Evolutionary conservation across 129 eudicot species (phyloP).

Genomic region (Heracleum sosnowskyi): DNA sequence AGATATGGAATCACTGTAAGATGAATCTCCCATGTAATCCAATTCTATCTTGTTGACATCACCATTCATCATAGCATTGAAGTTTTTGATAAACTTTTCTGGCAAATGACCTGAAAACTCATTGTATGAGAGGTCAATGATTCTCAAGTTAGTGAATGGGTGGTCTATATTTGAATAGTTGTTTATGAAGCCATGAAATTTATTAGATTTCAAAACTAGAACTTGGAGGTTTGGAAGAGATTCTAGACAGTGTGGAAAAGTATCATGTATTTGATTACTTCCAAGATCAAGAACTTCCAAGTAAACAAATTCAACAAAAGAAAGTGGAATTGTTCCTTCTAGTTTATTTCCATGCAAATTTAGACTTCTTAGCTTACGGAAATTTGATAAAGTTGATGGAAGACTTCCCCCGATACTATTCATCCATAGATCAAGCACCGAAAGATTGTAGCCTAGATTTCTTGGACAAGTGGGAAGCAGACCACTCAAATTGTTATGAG

Average conservation of each 20-base stretch:
- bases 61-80: conserved; percentile 8
- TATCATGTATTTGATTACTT: conserved; percentile 4
- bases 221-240: conserved; percentile 10
- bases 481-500: conserved; percentile 15
- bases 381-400: neutral
- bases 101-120: conserved; percentile 10
- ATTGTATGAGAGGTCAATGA: conserved; percentile 17
- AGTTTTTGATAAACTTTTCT: neutral
- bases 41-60: neutral
- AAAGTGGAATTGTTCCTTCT: conserved; percentile 9
- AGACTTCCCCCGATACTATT: neutral
- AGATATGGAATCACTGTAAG: too few species aligned
- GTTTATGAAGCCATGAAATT: conserved; percentile 1
- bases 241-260: conserved; percentile 12
- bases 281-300: conserved; percentile 13
- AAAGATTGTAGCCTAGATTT: too few species aligned
- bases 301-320: neutral
- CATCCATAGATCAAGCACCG: neutral
- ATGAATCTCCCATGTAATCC: too few species aligned
- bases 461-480: neutral
- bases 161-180: neutral
- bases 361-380: neutral
- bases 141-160: conserved; percentile 3
- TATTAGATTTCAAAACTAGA: conserved; percentile 4
- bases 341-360: conserved; percentile 12